These are phyloP conservation scores for Tulasnella sp. DNA, from an alignment of 768 basidiomycete species.

Conservation along the genomic window DNA sequence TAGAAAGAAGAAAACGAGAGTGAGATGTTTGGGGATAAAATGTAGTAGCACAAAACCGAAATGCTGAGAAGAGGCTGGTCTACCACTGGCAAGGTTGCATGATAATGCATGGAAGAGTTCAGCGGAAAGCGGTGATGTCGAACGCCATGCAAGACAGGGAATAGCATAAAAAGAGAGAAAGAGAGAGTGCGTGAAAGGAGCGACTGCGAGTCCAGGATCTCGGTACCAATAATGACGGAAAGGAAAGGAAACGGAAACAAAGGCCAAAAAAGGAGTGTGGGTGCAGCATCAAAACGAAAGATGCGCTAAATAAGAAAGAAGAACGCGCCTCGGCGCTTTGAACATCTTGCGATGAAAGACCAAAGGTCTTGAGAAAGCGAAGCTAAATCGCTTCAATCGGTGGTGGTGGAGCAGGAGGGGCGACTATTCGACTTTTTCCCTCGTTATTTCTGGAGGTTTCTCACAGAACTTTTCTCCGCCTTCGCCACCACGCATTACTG, in stretches of 20 bases:
- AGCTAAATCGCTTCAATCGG: neutral
- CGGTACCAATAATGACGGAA: neutral
- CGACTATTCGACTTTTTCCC: slow-evolving; percentile 1
- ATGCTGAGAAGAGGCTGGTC: neutral
- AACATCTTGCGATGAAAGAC: neutral
- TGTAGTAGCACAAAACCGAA: neutral
- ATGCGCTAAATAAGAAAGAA: neutral
- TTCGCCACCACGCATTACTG: slow-evolving; percentile 74
- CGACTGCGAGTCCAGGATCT: neutral
- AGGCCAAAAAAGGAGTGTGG: slow-evolving; percentile 15
- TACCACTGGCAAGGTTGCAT: neutral
- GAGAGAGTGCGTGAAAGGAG: neutral
- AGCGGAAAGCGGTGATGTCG: neutral
- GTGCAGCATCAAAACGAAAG: slow-evolving; percentile 7
- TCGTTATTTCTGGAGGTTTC: neutral
- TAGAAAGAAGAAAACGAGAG: neutral
- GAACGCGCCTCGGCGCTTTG: neutral
- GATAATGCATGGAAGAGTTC: neutral
- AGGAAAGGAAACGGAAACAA: slow-evolving; percentile 4
- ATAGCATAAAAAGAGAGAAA: slow-evolving; percentile 14
- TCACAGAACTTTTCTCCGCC: slow-evolving; percentile 48
- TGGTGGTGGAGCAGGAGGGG: neutral
- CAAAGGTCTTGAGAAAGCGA: neutral
- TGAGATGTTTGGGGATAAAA: neutral
- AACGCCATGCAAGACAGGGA: neutral